Percentiles rank a stretch among this genome's conserved stretches.
Evolutionary conservation across 768 basidiomycete genomes (phyloP).

Genomic region (Leccinum ochraceum): DNA sequence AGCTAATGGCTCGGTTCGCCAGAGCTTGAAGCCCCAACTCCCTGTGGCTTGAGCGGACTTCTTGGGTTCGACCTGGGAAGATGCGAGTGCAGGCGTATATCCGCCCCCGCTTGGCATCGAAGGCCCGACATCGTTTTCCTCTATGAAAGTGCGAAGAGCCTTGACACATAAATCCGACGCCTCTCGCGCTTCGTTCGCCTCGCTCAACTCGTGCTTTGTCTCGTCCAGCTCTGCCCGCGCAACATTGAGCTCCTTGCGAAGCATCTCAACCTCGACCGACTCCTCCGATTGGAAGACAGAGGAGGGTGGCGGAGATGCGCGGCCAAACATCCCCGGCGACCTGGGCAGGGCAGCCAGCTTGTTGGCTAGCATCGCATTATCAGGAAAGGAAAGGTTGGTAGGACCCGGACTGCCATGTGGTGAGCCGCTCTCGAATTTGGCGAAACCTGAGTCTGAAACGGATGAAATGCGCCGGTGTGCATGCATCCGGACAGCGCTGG

Average conservation of each 20-base stretch:
- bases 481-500: conserved; percentile 45
- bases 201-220: conserved; percentile 65
- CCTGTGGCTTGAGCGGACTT: conserved; percentile 32
- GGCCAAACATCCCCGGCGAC: conserved; percentile 55
- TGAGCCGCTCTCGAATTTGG: conserved; percentile 36
- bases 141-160: conserved; percentile 81
- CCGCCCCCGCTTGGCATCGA: conserved; percentile 17
- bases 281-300: conserved; percentile 33
- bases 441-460: conserved; percentile 60
- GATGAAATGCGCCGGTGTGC: conserved; percentile 75
- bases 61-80: conserved; percentile 36
- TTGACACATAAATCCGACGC: conserved; percentile 86
- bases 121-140: conserved; percentile 64
- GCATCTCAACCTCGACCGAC: conserved; percentile 50
- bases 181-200: conserved; percentile 80
- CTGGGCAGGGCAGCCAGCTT: conserved; percentile 31
- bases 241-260: conserved; percentile 59
- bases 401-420: conserved; percentile 35
- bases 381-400: conserved; percentile 37
- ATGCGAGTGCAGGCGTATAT: conserved; percentile 16
- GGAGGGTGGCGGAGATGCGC: conserved; percentile 44
- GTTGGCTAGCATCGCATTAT: conserved; percentile 23
- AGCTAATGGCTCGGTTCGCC: conserved; percentile 46
- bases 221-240: conserved; percentile 63
- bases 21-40: conserved; percentile 73